These are phyloP conservation scores for Ganoderma multipileum DNA, from an alignment of 1,284 basidiomycete species.

Conservation along the genomic window DNA sequence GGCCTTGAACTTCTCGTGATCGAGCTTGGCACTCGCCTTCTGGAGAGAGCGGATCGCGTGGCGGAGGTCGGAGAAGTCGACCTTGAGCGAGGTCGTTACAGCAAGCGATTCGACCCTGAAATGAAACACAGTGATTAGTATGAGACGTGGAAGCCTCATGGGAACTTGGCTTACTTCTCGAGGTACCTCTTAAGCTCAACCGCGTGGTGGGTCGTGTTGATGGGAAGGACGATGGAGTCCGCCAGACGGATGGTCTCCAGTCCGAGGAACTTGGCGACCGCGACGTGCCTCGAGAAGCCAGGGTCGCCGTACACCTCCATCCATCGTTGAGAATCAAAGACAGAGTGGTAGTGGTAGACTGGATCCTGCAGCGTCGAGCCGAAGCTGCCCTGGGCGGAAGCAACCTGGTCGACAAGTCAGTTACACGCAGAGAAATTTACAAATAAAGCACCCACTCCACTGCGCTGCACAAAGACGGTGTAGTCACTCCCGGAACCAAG, in stretches of 20 bases:
- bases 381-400: constrained; percentile 60
- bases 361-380: constrained; percentile 56
- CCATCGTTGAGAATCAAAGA: constrained; percentile 80
- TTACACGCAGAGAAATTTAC: background rate
- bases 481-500: constrained; percentile 73
- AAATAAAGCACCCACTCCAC: constrained; percentile 45
- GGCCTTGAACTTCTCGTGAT: constrained; percentile 53
- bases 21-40: constrained; percentile 58
- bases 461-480: constrained; percentile 76
- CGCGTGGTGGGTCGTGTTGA: constrained; percentile 81
- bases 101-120: constrained; percentile 44
- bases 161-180: constrained; percentile 46
- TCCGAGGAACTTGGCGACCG: constrained; percentile 73
- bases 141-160: background rate
- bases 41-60: constrained; percentile 60
- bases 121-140: background rate
- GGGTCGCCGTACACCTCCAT: constrained; percentile 78
- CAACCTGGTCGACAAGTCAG: constrained; percentile 43
- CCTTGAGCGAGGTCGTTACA: constrained; percentile 31
- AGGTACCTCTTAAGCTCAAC: constrained; percentile 57
- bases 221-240: constrained; percentile 64
- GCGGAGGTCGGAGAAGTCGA: constrained; percentile 44
- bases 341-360: constrained; percentile 79
- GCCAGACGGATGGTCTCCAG: constrained; percentile 67
- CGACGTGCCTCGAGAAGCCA: constrained; percentile 63